Base-by-base conservation (phyloP, 208 protist species). In the Wallacemonas sp. region DNA sequence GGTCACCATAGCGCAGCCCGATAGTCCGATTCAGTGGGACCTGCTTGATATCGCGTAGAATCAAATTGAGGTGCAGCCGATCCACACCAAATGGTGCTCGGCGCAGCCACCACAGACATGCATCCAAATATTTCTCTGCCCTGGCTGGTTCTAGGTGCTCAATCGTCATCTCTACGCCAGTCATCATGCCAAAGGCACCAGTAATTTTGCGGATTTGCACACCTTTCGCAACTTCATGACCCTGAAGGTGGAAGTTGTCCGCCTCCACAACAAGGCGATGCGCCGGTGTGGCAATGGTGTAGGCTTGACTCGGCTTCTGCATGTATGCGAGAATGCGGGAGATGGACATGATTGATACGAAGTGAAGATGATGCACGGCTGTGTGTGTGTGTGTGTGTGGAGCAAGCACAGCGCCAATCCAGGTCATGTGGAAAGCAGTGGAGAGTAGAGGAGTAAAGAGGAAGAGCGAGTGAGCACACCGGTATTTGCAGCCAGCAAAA, bases 41-140 rank as follows among this genome's bases (percentile, higher is more conserved):
- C 2, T 15, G 4, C 28, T 22, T 11, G 14, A 14, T 2, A 27
- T 31, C 4, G 41, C 30, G 5, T n/a, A 14, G n/a, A 42, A 6
- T 6, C 5, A 58, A 19, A 26, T 8, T 22, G 17, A 58, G 30
- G 21, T 8, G 51, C 6, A 58, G 51, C 8, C 4, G 19, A 21
- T 6, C 14, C 30, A 38, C 51, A 6, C 28, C 41, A n/a, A 58
- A 58, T 15, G 51, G 51, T 8, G 5, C 9, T 27, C 28, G 34
- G 6, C 5, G 4, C 4, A 58, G 51, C 51, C 51, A 58, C 51
- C 51, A 58, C 51, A 4, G 17, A 31, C 51, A 58, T 8, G 51
- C 51, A 8, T 9, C 2, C 19, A 58, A 22, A 31, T 19, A 58
- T 6, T 2, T 3, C 8, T 58, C n/a, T n/a, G 21, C 19, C 12